These are phyloP conservation scores for Blastocystis hominis DNA, from an alignment of 352 stramenopile genomes.

Conservation along the genomic window DNA sequence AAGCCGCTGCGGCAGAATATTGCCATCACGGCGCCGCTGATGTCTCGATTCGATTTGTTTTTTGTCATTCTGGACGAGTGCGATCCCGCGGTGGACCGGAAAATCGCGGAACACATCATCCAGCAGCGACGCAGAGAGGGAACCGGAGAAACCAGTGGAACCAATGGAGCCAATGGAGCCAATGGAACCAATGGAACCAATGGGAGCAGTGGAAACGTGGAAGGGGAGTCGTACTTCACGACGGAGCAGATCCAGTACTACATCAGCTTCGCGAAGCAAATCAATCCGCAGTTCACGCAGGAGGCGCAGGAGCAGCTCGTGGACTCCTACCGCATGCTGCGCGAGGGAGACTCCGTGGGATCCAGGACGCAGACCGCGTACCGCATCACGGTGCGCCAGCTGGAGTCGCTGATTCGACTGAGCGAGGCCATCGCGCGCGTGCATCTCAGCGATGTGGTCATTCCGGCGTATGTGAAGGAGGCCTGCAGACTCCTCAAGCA, in stretches of 20 bases:
- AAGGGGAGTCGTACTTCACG: conserved; percentile 65
- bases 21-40: conserved; percentile 83
- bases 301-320: conserved; percentile 82
- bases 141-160: too few species aligned
- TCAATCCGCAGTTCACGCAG: conserved; percentile 65
- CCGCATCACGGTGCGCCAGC: conserved; percentile 88
- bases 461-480: conserved; percentile 83
- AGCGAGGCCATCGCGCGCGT: conserved; percentile 82
- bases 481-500: conserved; percentile 90
- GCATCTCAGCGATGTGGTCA: conserved; percentile 84
- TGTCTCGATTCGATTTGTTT: conserved; percentile 90
- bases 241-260: conserved; percentile 84
- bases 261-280: conserved; percentile 71
- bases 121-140: conserved; percentile 62
- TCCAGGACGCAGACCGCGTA: conserved; percentile 87
- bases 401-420: conserved; percentile 83
- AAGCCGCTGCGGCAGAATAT: conserved; percentile 87
- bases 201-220: conserved; percentile 29
- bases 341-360: conserved; percentile 84
- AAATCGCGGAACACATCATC: conserved; percentile 88
- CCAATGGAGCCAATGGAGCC: too few species aligned
- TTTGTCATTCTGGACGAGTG: conserved; percentile 79
- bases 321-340: conserved; percentile 88
- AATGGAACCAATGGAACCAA: neutral
- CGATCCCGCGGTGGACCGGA: conserved; percentile 78